phyloP scores from a whole-genome alignment of 2,329 filamentous ascomycete genomes.

The Paecilomyces sp. region DNA sequence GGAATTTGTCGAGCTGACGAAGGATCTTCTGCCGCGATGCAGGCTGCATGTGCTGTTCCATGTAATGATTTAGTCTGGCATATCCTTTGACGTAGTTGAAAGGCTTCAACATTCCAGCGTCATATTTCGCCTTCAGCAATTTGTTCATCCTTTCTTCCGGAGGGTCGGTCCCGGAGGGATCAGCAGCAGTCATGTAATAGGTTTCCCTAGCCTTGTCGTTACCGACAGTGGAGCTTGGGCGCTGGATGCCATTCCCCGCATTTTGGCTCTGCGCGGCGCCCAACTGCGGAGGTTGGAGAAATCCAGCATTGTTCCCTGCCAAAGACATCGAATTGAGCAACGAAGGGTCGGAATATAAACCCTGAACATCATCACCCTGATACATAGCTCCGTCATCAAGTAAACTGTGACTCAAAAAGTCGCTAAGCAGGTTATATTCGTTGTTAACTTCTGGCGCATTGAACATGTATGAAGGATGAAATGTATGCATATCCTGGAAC shows the following conservation, averaged over 20 bases:
- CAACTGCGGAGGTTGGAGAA: constrained; percentile 30
- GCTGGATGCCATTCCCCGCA: constrained; percentile 49
- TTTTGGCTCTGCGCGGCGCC: constrained; percentile 22
- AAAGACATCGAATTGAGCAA: constrained; percentile 38
- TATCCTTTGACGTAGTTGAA: constrained; percentile 99
- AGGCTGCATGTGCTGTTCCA: constrained; percentile 79
- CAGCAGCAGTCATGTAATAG: constrained; percentile 94
- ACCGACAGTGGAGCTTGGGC: constrained; percentile 55
- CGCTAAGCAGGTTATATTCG: constrained; percentile 94
- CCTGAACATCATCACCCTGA: constrained; percentile 57
- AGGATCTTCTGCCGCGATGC: constrained; percentile 84
- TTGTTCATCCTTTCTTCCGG: constrained; percentile 95
- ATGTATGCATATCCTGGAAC: constrained; percentile 89
- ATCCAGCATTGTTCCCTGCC: constrained; percentile 19
- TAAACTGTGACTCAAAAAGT: constrained; percentile 87
- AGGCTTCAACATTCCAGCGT: constrained; percentile 86
- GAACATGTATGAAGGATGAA: constrained; percentile 93
- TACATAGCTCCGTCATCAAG: constrained; percentile 74
- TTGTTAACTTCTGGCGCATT: constrained; percentile 88
- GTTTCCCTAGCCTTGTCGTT: constrained; percentile 66
- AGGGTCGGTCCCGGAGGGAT: constrained; percentile 77
- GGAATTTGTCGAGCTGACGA: constrained; percentile 82
- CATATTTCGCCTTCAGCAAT: constrained; percentile 89
- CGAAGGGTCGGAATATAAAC: constrained; percentile 55
- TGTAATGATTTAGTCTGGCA: constrained; percentile 78